phyloP scores from a whole-genome alignment of 2,329 filamentous ascomycete species.

The Lasiodiplodia sp. region DNA sequence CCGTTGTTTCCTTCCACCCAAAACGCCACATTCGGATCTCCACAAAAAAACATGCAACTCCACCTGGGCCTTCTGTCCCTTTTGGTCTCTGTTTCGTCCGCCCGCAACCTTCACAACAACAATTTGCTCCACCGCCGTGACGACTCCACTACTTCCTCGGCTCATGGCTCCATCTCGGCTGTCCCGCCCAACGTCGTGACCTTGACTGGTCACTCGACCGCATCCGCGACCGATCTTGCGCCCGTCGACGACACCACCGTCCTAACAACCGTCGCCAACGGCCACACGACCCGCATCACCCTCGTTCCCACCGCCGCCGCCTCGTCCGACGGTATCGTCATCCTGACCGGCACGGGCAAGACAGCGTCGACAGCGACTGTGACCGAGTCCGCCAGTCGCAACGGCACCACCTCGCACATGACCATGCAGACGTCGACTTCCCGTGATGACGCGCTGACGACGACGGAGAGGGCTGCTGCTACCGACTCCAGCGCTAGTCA shows the following conservation, averaged over 20 bases:
- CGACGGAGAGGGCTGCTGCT: neutral
- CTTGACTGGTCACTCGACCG: conserved; percentile 4
- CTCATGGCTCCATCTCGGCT: conserved; percentile 1
- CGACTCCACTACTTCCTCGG: neutral
- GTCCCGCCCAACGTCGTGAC: neutral
- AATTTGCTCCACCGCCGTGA: neutral
- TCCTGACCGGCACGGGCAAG: conserved; percentile 4
- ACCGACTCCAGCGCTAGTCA: neutral
- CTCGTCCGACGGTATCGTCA: neutral
- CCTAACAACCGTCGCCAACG: conserved; percentile 2
- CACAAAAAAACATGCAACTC: neutral
- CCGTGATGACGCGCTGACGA: neutral
- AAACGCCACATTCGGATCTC: no score
- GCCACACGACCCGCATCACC: conserved; percentile 5
- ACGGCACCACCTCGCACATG: neutral
- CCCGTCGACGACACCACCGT: neutral
- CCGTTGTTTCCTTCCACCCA: neutral
- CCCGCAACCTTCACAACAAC: neutral
- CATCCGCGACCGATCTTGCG: neutral
- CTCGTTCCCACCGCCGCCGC: neutral
- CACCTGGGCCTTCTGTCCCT: neutral
- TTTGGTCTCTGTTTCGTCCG: neutral
- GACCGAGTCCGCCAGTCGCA: neutral
- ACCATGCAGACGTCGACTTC: neutral
- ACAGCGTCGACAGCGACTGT: neutral